phyloP scores from a whole-genome alignment of 2,329 filamentous ascomycete species.

The Neophaeococcomyces mojaviensis region DNA sequence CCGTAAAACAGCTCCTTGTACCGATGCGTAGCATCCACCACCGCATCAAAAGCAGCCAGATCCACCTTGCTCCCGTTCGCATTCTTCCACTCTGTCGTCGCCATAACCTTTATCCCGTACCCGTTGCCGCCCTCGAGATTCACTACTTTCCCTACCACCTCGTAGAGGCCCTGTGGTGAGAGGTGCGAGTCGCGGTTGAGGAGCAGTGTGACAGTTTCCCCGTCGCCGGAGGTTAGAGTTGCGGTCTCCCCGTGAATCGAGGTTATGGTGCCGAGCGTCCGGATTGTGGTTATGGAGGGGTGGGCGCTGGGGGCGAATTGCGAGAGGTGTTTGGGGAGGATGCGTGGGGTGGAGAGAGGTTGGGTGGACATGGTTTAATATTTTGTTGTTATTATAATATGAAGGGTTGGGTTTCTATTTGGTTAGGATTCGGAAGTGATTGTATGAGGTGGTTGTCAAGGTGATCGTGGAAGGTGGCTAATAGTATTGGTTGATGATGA shows the following conservation, averaged over 20 bases:
- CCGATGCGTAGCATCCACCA: conserved; percentile 79
- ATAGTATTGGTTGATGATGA: too few relatives aligned
- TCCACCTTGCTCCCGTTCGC: conserved; percentile 45
- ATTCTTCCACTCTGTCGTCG: conserved; percentile 33
- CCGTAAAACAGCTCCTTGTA: conserved; percentile 75
- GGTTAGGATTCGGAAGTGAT: background rate
- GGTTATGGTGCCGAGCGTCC: conserved; percentile 75
- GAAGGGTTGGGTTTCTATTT: too few relatives aligned
- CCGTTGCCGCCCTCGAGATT: conserved; percentile 36
- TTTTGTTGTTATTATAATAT: too few relatives aligned
- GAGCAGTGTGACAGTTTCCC: conserved; percentile 65
- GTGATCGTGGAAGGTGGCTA: background rate
- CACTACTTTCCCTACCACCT: conserved; percentile 40
- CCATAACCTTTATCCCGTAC: conserved; percentile 35
- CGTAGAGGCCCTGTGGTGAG: conserved; percentile 38
- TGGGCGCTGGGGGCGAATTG: conserved; percentile 54
- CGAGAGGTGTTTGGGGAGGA: conserved; percentile 72
- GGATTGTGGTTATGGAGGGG: conserved; percentile 56
- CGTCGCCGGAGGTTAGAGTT: conserved; percentile 61
- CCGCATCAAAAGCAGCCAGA: conserved; percentile 64
- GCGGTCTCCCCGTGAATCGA: conserved; percentile 76
- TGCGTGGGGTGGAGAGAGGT: conserved; percentile 70
- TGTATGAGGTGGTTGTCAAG: background rate
- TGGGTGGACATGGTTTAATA: conserved; percentile 38
- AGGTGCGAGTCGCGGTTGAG: conserved; percentile 54